Evolutionary conservation across 2,329 filamentous ascomycete genomes (phyloP).

Genomic region (Epichloe coenophiala): DNA sequence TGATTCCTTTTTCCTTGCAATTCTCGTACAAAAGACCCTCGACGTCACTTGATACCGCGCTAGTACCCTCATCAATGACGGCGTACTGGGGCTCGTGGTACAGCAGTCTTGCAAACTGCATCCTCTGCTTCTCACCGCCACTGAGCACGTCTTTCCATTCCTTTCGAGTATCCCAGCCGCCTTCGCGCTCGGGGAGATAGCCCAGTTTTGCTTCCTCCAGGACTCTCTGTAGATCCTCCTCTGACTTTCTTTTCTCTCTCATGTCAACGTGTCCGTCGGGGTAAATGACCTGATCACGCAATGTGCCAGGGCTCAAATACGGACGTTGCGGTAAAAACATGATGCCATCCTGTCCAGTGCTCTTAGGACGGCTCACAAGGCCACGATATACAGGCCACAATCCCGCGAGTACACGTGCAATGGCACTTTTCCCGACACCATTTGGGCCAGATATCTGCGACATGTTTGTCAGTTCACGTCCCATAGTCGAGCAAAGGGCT

Average conservation of each 20-base stretch:
- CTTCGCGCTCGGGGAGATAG: constrained; percentile 83
- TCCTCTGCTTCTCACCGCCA: constrained; percentile 91
- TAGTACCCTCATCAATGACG: constrained; percentile 91
- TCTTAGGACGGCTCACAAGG: constrained; percentile 74
- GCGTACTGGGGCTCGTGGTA: constrained; percentile 95
- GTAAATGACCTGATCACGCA: constrained; percentile 96
- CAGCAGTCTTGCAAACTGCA: constrained; percentile 77
- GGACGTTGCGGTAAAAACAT: constrained; percentile 96
- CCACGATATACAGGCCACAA: constrained; percentile 95
- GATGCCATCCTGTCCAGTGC: constrained; percentile 73
- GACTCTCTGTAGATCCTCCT: constrained; percentile 63
- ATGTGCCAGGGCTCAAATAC: constrained; percentile 80
- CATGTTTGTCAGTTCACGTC: constrained; percentile 7
- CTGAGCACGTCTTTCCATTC: constrained; percentile 98
- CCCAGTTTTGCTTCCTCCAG: constrained; percentile 76
- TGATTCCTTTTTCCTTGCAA: constrained; percentile 87
- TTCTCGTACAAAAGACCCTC: constrained; percentile 88
- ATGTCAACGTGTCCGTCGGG: constrained; percentile 92
- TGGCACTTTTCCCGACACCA: constrained; percentile 83
- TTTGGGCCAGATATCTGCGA: constrained; percentile 75
- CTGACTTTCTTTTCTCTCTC: constrained; percentile 64
- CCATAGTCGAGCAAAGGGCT: not conserved
- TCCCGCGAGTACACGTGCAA: constrained; percentile 76
- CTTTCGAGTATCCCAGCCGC: constrained; percentile 91
- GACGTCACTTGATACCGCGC: constrained; percentile 85